These are phyloP conservation scores for Solanum chacoense DNA, from an alignment of 305 asterid species.

Conservation along the genomic window DNA sequence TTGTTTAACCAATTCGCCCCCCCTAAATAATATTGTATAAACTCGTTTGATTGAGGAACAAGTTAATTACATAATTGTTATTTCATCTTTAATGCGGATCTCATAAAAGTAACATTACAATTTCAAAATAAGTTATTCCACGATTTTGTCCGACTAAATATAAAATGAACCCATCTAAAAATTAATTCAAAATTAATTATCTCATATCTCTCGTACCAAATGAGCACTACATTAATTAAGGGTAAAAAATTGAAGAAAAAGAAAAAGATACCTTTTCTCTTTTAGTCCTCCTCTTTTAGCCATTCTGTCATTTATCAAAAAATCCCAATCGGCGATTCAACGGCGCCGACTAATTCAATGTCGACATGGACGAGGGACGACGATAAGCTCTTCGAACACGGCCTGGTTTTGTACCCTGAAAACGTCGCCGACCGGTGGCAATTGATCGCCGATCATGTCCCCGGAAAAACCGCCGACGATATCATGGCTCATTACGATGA, in stretches of 20 bases:
- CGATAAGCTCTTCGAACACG: slow-evolving; percentile 57
- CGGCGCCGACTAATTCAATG: background rate
- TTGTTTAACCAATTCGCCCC: background rate
- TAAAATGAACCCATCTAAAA: background rate
- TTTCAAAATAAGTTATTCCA: background rate
- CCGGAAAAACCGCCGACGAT: slow-evolving; percentile 40
- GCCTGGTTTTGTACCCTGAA: slow-evolving; percentile 46
- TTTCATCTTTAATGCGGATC: no score
- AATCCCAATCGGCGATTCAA: background rate
- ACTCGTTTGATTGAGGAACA: no score
- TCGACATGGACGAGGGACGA: slow-evolving; percentile 46
- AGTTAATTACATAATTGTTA: background rate
- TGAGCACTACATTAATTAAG: background rate
- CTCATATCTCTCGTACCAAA: background rate
- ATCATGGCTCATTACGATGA: slow-evolving; percentile 45
- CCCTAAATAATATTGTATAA: background rate
- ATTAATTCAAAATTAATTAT: background rate
- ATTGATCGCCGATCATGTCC: slow-evolving; percentile 38
- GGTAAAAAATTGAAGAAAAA: background rate
- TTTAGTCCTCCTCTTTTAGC: background rate
- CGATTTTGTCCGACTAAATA: background rate
- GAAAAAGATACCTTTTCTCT: background rate
- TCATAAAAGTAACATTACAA: background rate
- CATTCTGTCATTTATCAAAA: background rate
- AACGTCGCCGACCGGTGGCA: slow-evolving; percentile 45